Percentiles rank a stretch among this genome's conserved stretches.
These are phyloP conservation scores for Vigna trinervia DNA, from an alignment of 306 rosid species.

Conservation along the genomic window DNA sequence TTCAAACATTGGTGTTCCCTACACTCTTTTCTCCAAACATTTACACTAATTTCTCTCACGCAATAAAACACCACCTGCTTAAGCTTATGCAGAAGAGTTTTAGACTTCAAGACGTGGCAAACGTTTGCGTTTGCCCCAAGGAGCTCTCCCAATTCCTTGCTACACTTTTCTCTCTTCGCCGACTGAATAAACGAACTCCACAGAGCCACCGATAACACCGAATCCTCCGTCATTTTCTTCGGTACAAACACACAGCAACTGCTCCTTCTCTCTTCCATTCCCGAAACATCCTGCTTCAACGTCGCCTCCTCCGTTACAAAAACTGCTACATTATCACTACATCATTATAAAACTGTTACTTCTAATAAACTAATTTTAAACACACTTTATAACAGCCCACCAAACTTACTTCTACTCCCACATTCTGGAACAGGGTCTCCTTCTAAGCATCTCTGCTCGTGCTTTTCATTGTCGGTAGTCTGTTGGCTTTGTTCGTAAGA, in stretches of 20 bases:
- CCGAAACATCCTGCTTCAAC: slow-evolving; percentile 42
- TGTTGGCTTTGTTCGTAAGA: slow-evolving; percentile 66
- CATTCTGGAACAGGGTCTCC: slow-evolving; percentile 30
- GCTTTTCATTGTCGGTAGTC: slow-evolving; percentile 51
- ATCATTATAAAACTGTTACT: neutral
- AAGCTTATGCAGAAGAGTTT: slow-evolving; percentile 57
- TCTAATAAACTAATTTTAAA: neutral
- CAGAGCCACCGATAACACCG: slow-evolving; percentile 62
- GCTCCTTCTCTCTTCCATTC: slow-evolving; percentile 38
- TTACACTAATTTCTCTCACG: slow-evolving; percentile 62
- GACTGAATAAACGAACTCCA: slow-evolving; percentile 60
- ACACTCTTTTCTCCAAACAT: slow-evolving; percentile 41
- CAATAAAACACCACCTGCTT: slow-evolving; percentile 74
- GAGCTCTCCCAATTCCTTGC: slow-evolving; percentile 46
- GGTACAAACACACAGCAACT: slow-evolving; percentile 44
- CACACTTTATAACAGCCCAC: neutral
- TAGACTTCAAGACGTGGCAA: slow-evolving; percentile 57
- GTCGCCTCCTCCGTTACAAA: slow-evolving; percentile 40
- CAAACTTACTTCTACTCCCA: slow-evolving; percentile 25
- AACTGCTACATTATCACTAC: slow-evolving; percentile 16
- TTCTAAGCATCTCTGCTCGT: slow-evolving; percentile 44
- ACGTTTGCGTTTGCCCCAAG: slow-evolving; percentile 48
- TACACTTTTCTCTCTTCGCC: slow-evolving; percentile 41
- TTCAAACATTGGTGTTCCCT: neutral
- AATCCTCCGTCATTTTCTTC: slow-evolving; percentile 60